Conservation (phyloP, 768 basidiomycete species). For the Mycena pura region DNA sequence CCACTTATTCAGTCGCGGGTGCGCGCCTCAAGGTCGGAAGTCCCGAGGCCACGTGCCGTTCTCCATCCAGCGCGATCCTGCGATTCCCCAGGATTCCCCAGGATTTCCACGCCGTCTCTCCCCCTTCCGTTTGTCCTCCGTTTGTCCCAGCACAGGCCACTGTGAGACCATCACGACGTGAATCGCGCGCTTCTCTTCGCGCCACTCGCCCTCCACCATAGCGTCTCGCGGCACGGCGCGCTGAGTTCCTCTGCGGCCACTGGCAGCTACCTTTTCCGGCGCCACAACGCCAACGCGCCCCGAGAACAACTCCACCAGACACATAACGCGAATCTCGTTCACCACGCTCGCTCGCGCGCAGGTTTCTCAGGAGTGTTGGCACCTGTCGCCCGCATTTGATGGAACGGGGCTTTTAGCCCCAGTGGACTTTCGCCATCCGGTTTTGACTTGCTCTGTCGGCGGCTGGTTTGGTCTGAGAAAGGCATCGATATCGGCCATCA, state of each 20-base stretch:
- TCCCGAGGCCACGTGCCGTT: too few species aligned
- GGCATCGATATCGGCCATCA: not conserved
- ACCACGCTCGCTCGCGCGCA: not conserved
- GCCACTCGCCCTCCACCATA: not conserved
- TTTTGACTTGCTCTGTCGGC: not conserved
- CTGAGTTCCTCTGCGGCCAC: too few species aligned
- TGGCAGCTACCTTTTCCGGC: conserved; percentile 7
- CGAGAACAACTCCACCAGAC: conserved; percentile 4
- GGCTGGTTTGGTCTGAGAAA: not conserved
- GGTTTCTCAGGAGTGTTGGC: conserved; percentile 3
- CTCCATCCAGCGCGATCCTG: too few species aligned
- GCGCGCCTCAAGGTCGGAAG: conserved; percentile 31
- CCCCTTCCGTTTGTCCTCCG: too few species aligned
- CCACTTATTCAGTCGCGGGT: conserved; percentile 28
- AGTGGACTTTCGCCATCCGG: conserved; percentile 2
- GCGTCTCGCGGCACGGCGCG: too few species aligned
- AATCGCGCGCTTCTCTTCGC: conserved; percentile 7
- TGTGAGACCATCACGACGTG: conserved; percentile 4
- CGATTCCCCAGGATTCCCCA: conserved; percentile 20
- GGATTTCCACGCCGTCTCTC: conserved; percentile 9
- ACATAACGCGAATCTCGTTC: not conserved
- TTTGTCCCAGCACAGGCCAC: not conserved
- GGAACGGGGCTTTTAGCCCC: conserved; percentile 1
- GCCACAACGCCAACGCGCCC: conserved; percentile 16
- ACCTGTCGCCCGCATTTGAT: conserved; percentile 6